phyloP scores from a whole-genome alignment of 805 yeast species.

The Dipodascus geniculatus region DNA sequence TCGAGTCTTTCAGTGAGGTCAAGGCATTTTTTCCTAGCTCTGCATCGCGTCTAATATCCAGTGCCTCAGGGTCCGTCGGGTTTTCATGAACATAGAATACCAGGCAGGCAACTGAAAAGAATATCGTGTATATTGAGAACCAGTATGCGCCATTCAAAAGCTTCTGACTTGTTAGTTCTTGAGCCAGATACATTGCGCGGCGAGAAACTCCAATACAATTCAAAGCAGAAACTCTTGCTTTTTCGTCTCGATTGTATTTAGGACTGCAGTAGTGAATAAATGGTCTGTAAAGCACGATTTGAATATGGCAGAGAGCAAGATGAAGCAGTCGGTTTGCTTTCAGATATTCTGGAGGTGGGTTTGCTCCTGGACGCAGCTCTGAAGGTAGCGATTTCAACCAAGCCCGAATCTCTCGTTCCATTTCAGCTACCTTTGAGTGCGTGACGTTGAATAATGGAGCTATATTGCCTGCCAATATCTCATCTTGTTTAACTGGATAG shows the following conservation, averaged over 20 bases:
- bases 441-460: slow-evolving; percentile 11
- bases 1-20: slow-evolving; percentile 56
- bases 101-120: slow-evolving; percentile 78
- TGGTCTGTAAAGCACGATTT: slow-evolving; percentile 74
- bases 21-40: slow-evolving; percentile 70
- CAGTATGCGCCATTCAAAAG: slow-evolving; percentile 78
- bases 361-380: slow-evolving; percentile 59
- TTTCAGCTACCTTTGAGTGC: slow-evolving; percentile 36
- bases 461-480: slow-evolving; percentile 12
- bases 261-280: slow-evolving; percentile 74
- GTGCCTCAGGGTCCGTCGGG: slow-evolving; percentile 19
- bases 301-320: slow-evolving; percentile 41
- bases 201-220: slow-evolving; percentile 79
- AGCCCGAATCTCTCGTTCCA: slow-evolving; percentile 55
- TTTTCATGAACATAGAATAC: slow-evolving; percentile 64
- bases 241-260: slow-evolving; percentile 36
- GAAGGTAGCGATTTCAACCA: slow-evolving; percentile 66
- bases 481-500: slow-evolving; percentile 56
- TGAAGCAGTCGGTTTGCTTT: slow-evolving; percentile 60
- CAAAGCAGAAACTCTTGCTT: slow-evolving; percentile 61
- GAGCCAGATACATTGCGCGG: slow-evolving; percentile 67
- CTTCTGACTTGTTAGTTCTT: slow-evolving; percentile 62
- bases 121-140: slow-evolving; percentile 83
- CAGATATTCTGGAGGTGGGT: slow-evolving; percentile 53
- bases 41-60: slow-evolving; percentile 53